phyloP scores from a whole-genome alignment of 1,139 yeast genomes.

The Saccharomycopsis hybrid region DNA sequence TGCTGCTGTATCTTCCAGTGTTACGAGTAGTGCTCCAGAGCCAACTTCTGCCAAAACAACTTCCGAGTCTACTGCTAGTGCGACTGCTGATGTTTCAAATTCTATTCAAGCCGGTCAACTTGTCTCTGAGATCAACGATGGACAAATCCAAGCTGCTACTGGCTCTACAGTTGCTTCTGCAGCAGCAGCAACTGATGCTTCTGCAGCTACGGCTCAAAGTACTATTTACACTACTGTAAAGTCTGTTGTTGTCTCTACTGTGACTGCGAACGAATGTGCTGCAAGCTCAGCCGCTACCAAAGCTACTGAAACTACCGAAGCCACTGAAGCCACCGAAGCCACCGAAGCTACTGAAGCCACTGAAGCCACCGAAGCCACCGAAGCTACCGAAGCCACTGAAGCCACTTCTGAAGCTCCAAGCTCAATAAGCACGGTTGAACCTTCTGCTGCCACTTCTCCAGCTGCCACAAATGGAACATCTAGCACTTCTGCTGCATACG shows the following conservation, averaged over 20 bases:
- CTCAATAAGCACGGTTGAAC: not conserved
- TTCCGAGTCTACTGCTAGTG: slow-evolving; percentile 29
- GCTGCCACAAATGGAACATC: not conserved
- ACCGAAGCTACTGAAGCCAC: too few relatives aligned
- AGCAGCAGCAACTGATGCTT: not conserved
- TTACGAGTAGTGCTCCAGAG: slow-evolving; percentile 33
- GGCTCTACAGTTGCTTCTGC: slow-evolving; percentile 36
- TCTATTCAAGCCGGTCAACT: not conserved
- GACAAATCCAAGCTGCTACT: not conserved
- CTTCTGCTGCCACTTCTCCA: not conserved
- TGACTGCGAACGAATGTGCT: slow-evolving; percentile 6
- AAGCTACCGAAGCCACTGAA: not conserved
- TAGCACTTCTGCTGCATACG: not conserved
- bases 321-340: too few relatives aligned
- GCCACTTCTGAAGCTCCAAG: not conserved
- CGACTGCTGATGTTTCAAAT: slow-evolving; percentile 1
- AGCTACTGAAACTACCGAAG: too few relatives aligned
- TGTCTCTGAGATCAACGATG: slow-evolving; percentile 9
- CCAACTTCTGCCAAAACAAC: slow-evolving; percentile 28
- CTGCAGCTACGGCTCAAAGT: not conserved
- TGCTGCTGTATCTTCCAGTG: not conserved
- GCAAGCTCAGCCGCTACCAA: slow-evolving; percentile 13
- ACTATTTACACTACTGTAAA: not conserved
- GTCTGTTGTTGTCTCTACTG: slow-evolving; percentile 9
- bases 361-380: not conserved